phyloP scores from a whole-genome alignment of 2,329 filamentous ascomycete genomes.

The Clarireedia hainanense region DNA sequence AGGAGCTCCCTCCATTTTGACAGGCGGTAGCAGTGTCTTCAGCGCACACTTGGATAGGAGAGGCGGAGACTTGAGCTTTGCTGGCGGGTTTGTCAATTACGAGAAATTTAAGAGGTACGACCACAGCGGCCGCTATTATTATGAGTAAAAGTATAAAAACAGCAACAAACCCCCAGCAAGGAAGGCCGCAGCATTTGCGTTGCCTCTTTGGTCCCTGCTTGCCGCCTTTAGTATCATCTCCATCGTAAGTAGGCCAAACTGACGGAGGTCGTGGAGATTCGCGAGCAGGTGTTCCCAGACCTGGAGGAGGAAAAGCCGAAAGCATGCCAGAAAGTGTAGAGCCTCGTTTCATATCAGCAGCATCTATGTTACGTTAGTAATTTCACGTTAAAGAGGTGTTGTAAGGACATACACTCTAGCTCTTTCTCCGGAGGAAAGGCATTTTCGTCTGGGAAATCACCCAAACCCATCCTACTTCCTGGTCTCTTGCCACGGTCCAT shows the following conservation, averaged over 20 bases:
- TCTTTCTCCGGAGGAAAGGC: conserved; percentile 21
- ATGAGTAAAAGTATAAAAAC: conserved; percentile 57
- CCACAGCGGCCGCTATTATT: conserved; percentile 70
- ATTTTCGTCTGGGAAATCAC: conserved; percentile 39
- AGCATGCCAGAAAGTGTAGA: conserved; percentile 50
- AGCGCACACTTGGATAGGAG: conserved; percentile 41
- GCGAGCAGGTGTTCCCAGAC: conserved; percentile 36
- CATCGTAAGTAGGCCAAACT: conserved; percentile 30
- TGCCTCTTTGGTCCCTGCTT: conserved; percentile 28
- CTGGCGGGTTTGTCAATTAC: conserved; percentile 45
- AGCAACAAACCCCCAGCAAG: conserved; percentile 68
- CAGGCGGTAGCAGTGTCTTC: conserved; percentile 52
- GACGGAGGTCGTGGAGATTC: conserved; percentile 32
- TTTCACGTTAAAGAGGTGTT: not conserved
- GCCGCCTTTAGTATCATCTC: conserved; percentile 6
- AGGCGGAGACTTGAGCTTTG: conserved; percentile 7
- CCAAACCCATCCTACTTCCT: conserved; percentile 48
- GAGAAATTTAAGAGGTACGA: conserved; percentile 64
- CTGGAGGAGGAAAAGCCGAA: conserved; percentile 56
- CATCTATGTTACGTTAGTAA: not conserved
- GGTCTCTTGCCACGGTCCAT: conserved; percentile 72
- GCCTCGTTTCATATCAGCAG: conserved; percentile 16
- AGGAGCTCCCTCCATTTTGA: conserved; percentile 69
- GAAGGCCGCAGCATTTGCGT: conserved; percentile 73
- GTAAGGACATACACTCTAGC: conserved; percentile 16